Percentiles rank a stretch among this genome's conserved stretches.
Conservation (phyloP, 805 yeast genomes). For the Wickerhamomyces rabaulensis region DNA sequence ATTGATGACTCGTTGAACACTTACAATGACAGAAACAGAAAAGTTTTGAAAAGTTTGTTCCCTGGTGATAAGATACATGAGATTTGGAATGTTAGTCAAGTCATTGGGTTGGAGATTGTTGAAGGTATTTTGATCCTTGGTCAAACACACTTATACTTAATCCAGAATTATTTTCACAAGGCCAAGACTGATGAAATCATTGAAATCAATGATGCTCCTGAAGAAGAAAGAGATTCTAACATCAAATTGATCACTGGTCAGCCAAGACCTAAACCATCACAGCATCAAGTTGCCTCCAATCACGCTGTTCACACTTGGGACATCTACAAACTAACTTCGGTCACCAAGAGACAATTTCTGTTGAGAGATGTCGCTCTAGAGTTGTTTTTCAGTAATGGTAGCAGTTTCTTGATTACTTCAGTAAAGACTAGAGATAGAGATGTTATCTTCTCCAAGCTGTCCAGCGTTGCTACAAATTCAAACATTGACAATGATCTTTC, state of each 20-base stretch:
- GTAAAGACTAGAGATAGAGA: constrained; percentile 51
- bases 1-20: constrained; percentile 26
- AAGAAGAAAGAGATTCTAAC: constrained; percentile 58
- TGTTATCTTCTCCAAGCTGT: constrained; percentile 43
- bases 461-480: constrained; percentile 42
- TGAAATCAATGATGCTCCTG: constrained; percentile 63
- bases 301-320: constrained; percentile 60
- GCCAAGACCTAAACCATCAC: constrained; percentile 19
- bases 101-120: constrained; percentile 69
- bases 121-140: constrained; percentile 78
- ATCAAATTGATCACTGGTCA: constrained; percentile 57
- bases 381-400: constrained; percentile 67
- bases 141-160: constrained; percentile 54
- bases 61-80: constrained; percentile 68
- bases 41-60: constrained; percentile 62
- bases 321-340: constrained; percentile 50
- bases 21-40: constrained; percentile 67
- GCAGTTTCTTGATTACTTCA: constrained; percentile 65
- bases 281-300: constrained; percentile 20
- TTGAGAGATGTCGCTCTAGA: constrained; percentile 80
- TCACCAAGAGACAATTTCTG: constrained; percentile 70
- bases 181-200: constrained; percentile 47
- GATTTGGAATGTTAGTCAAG: constrained; percentile 70
- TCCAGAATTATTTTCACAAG: constrained; percentile 63
- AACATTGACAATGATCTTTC: constrained; percentile 51